Base-by-base conservation (phyloP, 495 filamentous ascomycete species). In the Aspergillus conjunctus region DNA sequence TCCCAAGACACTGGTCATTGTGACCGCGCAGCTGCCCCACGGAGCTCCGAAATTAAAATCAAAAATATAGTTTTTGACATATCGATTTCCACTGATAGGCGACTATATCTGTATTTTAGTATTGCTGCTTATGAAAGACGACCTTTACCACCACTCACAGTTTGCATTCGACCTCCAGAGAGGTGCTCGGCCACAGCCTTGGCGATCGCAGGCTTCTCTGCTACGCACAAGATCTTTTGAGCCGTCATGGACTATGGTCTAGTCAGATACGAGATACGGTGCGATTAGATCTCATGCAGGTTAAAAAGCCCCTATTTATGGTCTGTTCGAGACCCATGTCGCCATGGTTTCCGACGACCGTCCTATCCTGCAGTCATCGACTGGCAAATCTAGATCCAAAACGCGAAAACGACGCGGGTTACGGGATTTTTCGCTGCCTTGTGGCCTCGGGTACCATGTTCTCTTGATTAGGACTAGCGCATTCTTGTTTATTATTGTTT, bases 181-280 rank as follows among this genome's bases (percentile, higher is more conserved):
- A 98, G 81, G 77, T 97, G 93, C 52, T 86, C 83, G 33, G 94
- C 89, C 52, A 98, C 95, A 46, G 94, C 91, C 74, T 92, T 96
- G 53, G 94, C 89, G 58, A 98, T 98, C 34, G 93, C 93, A 54
- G 92, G 92, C 76, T 98, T 98, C 70, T 98, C 94, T 57, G 94
- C 94, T 63, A 98, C 92, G 69, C 95, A 98, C 26, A 98, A 82
- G 61, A 96, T 86, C 72, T 81, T 83, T 32, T 68, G 68, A 48
- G 69, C 71, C 63, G 78, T 73, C 68, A 65, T 53, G 53, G 63
- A 51, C 17, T 39, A 10, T 22, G 45, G 56, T 17, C 49, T 18
- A 21, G 15, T 22, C 14, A 15, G 30, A 18, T 18, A 10, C n/a
- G 44, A 6, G 18, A 17, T 18, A 1, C 7, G 18, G n/a, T 4